These are phyloP conservation scores for Lunularia cruciata DNA, from an alignment of 225 moss, liverwort and hornwort species.

Conservation along the genomic window DNA sequence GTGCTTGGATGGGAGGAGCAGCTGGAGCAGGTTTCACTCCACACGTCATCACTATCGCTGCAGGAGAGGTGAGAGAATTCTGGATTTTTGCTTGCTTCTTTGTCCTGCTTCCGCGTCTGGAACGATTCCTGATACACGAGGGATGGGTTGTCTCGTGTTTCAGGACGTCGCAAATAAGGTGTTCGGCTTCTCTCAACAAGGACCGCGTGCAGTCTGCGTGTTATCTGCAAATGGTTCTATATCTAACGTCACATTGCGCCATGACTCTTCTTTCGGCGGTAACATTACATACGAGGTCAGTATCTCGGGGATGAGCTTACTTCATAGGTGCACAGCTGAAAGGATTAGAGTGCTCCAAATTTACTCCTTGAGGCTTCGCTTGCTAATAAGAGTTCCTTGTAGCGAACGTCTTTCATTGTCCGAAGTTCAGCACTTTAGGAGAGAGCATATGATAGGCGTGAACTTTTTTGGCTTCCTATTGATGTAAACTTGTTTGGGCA, in stretches of 20 bases:
- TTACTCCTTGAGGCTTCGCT: too few relatives aligned
- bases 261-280: constrained; percentile 91
- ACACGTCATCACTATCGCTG: constrained; percentile 87
- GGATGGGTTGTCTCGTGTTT: background rate
- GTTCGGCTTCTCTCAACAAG: constrained; percentile 86
- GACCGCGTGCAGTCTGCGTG: constrained; percentile 90
- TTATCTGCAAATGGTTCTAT: constrained; percentile 95
- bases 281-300: constrained; percentile 90
- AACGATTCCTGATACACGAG: background rate
- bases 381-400: too few relatives aligned
- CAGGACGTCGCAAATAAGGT: constrained; percentile 97
- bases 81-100: background rate
- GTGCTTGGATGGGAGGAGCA: constrained; percentile 67
- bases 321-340: too few relatives aligned
- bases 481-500: too few relatives aligned
- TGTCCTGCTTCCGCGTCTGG: background rate
- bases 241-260: constrained; percentile 92
- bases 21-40: constrained; percentile 88
- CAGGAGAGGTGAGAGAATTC: constrained; percentile 67
- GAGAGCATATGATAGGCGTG: too few relatives aligned
- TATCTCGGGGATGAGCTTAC: too few relatives aligned
- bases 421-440: too few relatives aligned
- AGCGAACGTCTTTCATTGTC: too few relatives aligned
- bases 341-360: too few relatives aligned
- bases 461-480: constrained; percentile 21